Percentiles rank a stretch among this genome's conserved stretches.
phyloP scores from a whole-genome alignment of 2,329 filamentous ascomycete species.

The Phoma herbarum region DNA sequence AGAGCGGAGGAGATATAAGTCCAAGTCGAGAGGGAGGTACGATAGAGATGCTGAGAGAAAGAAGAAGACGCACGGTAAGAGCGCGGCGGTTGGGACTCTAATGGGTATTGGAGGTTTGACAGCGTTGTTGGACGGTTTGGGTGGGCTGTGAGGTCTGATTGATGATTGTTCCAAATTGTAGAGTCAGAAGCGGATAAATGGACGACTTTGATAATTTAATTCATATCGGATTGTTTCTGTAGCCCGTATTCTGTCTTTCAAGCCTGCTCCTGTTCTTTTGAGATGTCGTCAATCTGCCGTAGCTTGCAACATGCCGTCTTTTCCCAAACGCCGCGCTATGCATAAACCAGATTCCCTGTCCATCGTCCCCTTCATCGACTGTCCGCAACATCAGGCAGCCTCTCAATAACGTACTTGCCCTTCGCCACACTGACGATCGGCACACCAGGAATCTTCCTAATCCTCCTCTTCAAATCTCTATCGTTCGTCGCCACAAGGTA shows the following conservation, averaged over 20 bases:
- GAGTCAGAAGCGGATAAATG: background rate
- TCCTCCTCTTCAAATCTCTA: conserved; percentile 73
- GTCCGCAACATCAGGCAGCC: conserved; percentile 83
- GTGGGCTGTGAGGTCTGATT: conserved; percentile 26
- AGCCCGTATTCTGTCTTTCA: background rate
- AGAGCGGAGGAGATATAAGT: conserved; percentile 26
- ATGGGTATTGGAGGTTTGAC: conserved; percentile 51
- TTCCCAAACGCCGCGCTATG: conserved; percentile 25
- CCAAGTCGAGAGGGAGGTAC: conserved; percentile 24
- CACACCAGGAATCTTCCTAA: conserved; percentile 82
- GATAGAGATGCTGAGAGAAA: conserved; percentile 22
- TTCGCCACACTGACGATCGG: conserved; percentile 82
- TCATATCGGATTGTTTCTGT: background rate
- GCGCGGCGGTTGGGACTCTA: conserved; percentile 44
- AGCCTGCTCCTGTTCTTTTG: background rate
- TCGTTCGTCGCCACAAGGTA: conserved; percentile 61
- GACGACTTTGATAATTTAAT: background rate
- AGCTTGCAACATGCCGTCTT: conserved; percentile 1
- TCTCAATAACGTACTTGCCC: conserved; percentile 94
- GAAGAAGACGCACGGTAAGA: conserved; percentile 34
- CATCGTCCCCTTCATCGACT: conserved; percentile 41
- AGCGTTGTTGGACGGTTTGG: conserved; percentile 48
- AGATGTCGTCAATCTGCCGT: background rate
- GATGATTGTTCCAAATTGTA: background rate
- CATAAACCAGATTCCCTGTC: conserved; percentile 2